Percentiles rank a stretch among this genome's conserved stretches.
These are phyloP conservation scores for Limnomonas spitsbergensis DNA, from an alignment of 139 green algal genomes.

Conservation along the genomic window DNA sequence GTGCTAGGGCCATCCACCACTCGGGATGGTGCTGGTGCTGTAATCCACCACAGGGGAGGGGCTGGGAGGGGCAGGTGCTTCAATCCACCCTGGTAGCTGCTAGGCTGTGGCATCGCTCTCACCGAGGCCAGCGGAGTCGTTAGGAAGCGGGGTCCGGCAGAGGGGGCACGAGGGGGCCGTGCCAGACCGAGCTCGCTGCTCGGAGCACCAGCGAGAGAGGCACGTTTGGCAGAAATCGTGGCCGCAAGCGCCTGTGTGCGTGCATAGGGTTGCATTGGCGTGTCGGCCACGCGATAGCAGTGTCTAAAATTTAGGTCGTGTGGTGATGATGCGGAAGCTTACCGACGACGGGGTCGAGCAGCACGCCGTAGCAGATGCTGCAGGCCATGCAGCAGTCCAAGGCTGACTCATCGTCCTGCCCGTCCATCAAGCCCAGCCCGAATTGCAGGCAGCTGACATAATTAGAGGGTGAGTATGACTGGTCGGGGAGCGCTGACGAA, in stretches of 20 bases:
- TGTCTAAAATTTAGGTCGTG: not conserved
- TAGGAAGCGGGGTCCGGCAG: not conserved
- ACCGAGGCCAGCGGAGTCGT: not conserved
- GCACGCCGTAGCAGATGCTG: slow-evolving; percentile 17
- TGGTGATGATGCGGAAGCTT: not conserved
- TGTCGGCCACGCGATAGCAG: no score
- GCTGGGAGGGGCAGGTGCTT: no score
- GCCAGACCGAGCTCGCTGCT: not conserved
- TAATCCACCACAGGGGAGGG: no score
- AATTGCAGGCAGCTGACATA: not conserved
- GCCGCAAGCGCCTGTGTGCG: slow-evolving; percentile 13
- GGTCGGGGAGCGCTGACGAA: no score
- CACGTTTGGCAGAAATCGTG: slow-evolving; percentile 27
- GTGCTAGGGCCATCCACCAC: no score
- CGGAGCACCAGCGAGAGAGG: not conserved
- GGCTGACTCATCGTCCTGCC: not conserved
- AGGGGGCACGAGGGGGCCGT: not conserved
- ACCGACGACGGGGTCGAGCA: slow-evolving; percentile 28
- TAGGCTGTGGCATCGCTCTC: no score
- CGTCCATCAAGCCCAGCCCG: not conserved
- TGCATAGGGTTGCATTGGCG: no score
- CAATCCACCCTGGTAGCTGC: no score
- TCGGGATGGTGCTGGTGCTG: no score
- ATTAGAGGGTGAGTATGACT: not conserved
- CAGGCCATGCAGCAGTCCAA: slow-evolving; percentile 6